Base-by-base conservation (phyloP, 371 early-diverging fungal species). In the Synchytrium microbalum region DNA sequence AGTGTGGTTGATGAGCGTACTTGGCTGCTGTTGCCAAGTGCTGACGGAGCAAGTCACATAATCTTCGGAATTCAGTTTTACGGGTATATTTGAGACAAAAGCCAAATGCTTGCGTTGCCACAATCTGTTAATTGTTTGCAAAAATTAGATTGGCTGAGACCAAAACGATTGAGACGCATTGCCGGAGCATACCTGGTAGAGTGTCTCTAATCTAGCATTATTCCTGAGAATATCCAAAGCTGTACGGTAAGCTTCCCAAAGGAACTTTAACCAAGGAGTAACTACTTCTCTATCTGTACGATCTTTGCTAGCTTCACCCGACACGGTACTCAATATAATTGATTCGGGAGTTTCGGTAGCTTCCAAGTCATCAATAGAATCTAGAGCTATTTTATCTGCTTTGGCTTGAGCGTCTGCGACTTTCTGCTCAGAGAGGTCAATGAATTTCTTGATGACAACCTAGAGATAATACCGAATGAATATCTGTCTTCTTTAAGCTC, bases 171-270 rank as follows among this genome's bases (percentile, higher is more conserved):
- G 46, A 38, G 46, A 5, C 10, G 19, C 19, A 19, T 10, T 54
- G 1, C 19, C 8, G 10, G n/a, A 58, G 53, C 54, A 16, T 64
- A 77, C 81, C 76, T 96, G 96, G 80, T 98, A 98, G 32, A 96
- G 83, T 2, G 84, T 74, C 77, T 98, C 99, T 62, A 98, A 81
- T 53, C 92, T 85, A 64, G 91, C 88, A 71, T 97, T 97, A 87
- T 96, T 96, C 67, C 95, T 83, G 74, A 97, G 79, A 57, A 94
- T 91, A 72, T 98, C 98, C 57, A 98, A 84, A 31, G 92, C 88
- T 63, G 92, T 95, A 64, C 99, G 86, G 81, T 96, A 97, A 23
- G 91, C 89, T 79, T 98, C 99, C 99, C 99, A 98, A 71, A 96
- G 83, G 72, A 98, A 95, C 77, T 92, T 92, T 66, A 98, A 84